Conservation (phyloP, 2,329 filamentous ascomycete genomes). For the Pyricularia grisea region DNA sequence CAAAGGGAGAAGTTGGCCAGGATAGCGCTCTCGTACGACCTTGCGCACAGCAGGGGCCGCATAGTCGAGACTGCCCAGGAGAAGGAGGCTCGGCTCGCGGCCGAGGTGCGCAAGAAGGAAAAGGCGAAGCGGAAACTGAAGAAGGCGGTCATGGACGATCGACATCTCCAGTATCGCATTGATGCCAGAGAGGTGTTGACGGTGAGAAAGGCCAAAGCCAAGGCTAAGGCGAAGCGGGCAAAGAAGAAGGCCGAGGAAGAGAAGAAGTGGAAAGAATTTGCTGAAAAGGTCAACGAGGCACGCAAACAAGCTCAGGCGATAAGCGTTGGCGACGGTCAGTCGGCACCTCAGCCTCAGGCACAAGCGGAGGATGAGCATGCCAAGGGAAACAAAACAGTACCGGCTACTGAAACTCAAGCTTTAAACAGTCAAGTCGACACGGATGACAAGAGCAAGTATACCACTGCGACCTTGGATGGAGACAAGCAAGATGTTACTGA, state of each 20-base stretch:
- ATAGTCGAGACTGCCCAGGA: constrained; percentile 39
- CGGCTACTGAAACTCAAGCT: not conserved
- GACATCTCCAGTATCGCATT: constrained; percentile 20
- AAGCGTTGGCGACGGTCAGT: constrained; percentile 14
- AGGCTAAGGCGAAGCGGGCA: constrained; percentile 18
- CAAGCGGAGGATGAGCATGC: not conserved
- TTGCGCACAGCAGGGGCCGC: constrained; percentile 50
- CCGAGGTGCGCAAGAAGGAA: constrained; percentile 32
- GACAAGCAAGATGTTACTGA: not conserved
- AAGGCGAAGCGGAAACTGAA: constrained; percentile 40
- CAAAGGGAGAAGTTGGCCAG: constrained; percentile 50
- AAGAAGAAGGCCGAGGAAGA: constrained; percentile 17
- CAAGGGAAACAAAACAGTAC: not conserved
- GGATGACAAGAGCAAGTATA: not conserved
- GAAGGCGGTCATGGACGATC: constrained; percentile 29
- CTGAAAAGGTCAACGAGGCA: constrained; percentile 12
- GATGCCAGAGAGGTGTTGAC: constrained; percentile 27
- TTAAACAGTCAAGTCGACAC: not conserved
- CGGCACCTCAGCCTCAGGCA: not conserved
- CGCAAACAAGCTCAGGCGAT: constrained; percentile 22
- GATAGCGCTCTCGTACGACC: constrained; percentile 48
- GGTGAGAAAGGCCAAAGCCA: constrained; percentile 24
- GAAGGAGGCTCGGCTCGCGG: constrained; percentile 35
- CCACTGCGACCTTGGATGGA: not conserved
- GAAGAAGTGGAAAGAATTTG: constrained; percentile 5